These are phyloP conservation scores for Dothidotthia symphoricarpi DNA, from an alignment of 2,329 filamentous ascomycete species.

Conservation along the genomic window DNA sequence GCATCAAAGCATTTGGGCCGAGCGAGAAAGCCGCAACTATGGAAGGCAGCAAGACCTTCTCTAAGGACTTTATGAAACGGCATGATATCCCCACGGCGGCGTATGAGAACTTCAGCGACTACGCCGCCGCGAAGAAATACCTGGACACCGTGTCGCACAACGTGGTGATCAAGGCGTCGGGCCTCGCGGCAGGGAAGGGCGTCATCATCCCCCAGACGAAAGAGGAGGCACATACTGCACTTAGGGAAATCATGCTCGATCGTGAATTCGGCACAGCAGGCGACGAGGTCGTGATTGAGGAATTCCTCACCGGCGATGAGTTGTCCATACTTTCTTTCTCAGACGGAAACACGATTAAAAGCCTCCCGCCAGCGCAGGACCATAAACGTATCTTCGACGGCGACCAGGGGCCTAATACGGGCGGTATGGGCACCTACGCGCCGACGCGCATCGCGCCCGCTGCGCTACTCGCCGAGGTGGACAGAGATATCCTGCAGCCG, in stretches of 20 bases:
- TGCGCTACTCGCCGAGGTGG: constrained; percentile 73
- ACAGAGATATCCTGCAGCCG: constrained; percentile 80
- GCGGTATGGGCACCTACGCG: constrained; percentile 96
- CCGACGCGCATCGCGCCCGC: constrained; percentile 57
- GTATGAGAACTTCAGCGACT: constrained; percentile 85
- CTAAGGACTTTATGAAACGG: constrained; percentile 95
- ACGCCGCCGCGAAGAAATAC: constrained; percentile 70
- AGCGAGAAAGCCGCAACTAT: constrained; percentile 79
- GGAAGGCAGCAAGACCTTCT: constrained; percentile 96
- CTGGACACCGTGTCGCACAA: constrained; percentile 48
- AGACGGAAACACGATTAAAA: constrained; percentile 81
- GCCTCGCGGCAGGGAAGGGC: constrained; percentile 90
- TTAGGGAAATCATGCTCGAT: constrained; percentile 88
- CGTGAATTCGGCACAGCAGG: constrained; percentile 84
- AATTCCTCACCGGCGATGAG: constrained; percentile 88
- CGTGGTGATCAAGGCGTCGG: constrained; percentile 85
- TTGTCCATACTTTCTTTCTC: constrained; percentile 88
- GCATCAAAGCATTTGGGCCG: constrained; percentile 80
- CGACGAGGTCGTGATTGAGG: constrained; percentile 91
- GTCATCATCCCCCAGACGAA: constrained; percentile 83
- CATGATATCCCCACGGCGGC: constrained; percentile 86
- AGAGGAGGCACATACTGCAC: constrained; percentile 75
- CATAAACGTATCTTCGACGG: constrained; percentile 94
- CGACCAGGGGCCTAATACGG: constrained; percentile 88
- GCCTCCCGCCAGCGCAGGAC: constrained; percentile 87